Evolutionary conservation across 2,329 filamentous ascomycete species (phyloP), one percentile per base, ranked within the genome.

Genomic region (Xylariaceae sp.): DNA sequence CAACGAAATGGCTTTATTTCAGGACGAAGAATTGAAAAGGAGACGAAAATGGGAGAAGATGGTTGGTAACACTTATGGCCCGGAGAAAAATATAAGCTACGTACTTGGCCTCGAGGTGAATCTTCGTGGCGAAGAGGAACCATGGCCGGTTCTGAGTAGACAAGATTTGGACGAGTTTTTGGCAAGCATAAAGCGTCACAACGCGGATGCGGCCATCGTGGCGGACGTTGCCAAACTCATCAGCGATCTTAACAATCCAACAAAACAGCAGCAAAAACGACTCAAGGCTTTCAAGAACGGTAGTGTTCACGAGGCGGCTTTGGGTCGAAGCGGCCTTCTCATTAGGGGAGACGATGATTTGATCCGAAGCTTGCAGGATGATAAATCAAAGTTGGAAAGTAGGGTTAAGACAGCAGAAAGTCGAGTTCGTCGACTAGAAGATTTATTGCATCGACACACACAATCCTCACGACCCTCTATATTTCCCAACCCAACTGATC

Each of bases 251-350:
- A 86, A 86, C 67, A 83, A 81, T 52, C 91, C 92, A 2, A 94
- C 89, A 0, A 90, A 87, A 63, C 89, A 94, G 68, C 92, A 95
- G 67, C 83, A 86, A 56, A 92, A 90, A 70, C 84, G 90, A 53
- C 83, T 94, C 6, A 95, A 92, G 69, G 91, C 90, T 5, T 97
- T 99, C 76, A 96, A 96, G 68, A 94, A 95, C 67, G 94, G 94
- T 15, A 97, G 94, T 67, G 81, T 97, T 36, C 91, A 96, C 64
- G 94, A 97, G 68, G 86, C 87, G n/a, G 84, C 83, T 2, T 80
- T 96, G 57, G 90, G 90, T n/a, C 84, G 87, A 65, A 95, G 89
- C 60, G 92, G 90, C 1, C 79, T 96, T 9, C 74, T 96, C 64
- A 81, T 95, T 13, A 85, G 89, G 37, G 91, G 89, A n/a, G 88